Evolutionary conservation across 139 green algal genomes (phyloP), one percentile per base, ranked within the genome.

Genomic region (Coelastrella sp.): DNA sequence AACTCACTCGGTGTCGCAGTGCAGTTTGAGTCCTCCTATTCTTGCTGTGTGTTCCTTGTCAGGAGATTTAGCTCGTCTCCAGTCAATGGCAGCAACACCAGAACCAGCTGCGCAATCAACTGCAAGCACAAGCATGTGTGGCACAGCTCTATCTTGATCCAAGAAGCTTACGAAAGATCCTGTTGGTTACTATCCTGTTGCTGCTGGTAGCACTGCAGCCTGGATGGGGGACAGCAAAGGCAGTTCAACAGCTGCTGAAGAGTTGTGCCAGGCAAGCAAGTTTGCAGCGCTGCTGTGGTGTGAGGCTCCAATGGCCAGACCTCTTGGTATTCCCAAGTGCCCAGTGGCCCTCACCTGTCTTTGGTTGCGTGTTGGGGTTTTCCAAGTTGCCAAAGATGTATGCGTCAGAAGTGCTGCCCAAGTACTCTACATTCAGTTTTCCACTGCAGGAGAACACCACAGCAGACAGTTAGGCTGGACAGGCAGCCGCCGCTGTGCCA

Each of bases 1-100:
- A 13, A 68, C 83, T 88, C 20, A 88, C 83, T 88, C 83, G 22
- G 68, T 47, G 68, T 61, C 23, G 54, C 83, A 88, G 68, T 88
- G 83, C 16, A 88, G 11, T n/a, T 16, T 57, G 19, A 88, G 77
- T 20, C 83, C 83, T n/a, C 54, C 83, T 64, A 81, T 76, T 7
- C 83, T 73, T 4, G 68, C 68, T 59, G 83, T 88, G 68, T 80
- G 4, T 54, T 88, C 83, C 19, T 80, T 88, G 5, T 88, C 83
- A 17, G 68, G 14, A 4, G 66, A 57, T 6, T 8, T 56, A 10
- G 47, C 83, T n/a, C 83, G 54, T 54, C 83, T 66, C 83, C 83
- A 88, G 3, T 88, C 83, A 7, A 88, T 20, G 14, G 83, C 83
- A 32, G 83, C 83, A 4, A 88, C 83, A 58, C 66, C 83, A 22